A percentile compares a stretch with the other conserved stretches of the same genome.
phyloP scores from a whole-genome alignment of 2,329 filamentous ascomycete species.

The Xylariaceae sp. region DNA sequence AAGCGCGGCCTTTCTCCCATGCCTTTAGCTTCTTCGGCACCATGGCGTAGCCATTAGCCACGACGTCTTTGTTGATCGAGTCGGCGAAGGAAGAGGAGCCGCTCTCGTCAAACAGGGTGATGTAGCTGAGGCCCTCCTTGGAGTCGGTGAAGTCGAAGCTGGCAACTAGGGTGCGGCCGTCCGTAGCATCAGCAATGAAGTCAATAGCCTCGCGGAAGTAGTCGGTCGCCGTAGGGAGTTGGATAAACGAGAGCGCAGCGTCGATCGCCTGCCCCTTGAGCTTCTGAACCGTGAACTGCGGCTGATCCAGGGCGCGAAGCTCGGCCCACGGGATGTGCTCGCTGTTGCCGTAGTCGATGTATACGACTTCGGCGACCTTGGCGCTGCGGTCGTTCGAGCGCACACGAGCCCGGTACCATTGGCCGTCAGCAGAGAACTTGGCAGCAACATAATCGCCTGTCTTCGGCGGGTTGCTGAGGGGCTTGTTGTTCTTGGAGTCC shows the following conservation, averaged over 20 bases:
- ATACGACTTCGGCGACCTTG: slow-evolving; percentile 84
- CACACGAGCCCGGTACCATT: slow-evolving; percentile 92
- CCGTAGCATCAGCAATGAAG: slow-evolving; percentile 70
- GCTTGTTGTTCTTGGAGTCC: slow-evolving; percentile 71
- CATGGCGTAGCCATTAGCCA: slow-evolving; percentile 80
- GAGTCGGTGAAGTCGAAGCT: slow-evolving; percentile 80
- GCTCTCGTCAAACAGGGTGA: slow-evolving; percentile 81
- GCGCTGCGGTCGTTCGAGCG: slow-evolving; percentile 87
- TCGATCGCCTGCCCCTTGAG: slow-evolving; percentile 84
- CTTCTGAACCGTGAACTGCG: slow-evolving; percentile 73
- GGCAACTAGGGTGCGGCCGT: slow-evolving; percentile 73
- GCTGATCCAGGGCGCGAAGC: slow-evolving; percentile 72
- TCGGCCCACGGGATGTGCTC: slow-evolving; percentile 81
- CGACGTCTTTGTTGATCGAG: slow-evolving; percentile 84
- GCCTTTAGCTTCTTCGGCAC: slow-evolving; percentile 85
- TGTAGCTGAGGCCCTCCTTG: slow-evolving; percentile 75
- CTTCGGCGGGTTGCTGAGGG: slow-evolving; percentile 74
- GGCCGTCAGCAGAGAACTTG: slow-evolving; percentile 79
- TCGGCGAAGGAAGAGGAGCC: slow-evolving; percentile 52
- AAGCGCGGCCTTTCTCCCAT: slow-evolving; percentile 73
- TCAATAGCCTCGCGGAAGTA: slow-evolving; percentile 77
- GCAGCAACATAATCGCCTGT: slow-evolving; percentile 87
- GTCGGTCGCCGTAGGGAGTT: slow-evolving; percentile 75
- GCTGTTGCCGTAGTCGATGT: slow-evolving; percentile 94
- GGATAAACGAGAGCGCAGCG: slow-evolving; percentile 79